phyloP scores from a whole-genome alignment of 148 eudicot species.

The Fagopyrum homotropicum region DNA sequence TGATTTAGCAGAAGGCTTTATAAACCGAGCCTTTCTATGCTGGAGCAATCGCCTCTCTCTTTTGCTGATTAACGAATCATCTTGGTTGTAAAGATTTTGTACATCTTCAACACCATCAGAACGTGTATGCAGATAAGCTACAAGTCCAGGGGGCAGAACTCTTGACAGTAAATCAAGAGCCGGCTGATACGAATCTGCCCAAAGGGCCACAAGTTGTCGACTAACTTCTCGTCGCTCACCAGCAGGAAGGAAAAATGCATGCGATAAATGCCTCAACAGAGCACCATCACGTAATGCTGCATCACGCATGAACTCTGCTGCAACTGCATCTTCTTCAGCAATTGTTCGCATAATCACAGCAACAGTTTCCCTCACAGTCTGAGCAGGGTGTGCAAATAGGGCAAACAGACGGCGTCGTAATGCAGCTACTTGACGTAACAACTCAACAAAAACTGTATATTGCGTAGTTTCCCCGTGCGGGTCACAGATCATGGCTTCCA shows the following conservation, averaged over 20 bases:
- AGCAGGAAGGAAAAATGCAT: slow-evolving; percentile 80
- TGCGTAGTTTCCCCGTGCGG: slow-evolving; percentile 98
- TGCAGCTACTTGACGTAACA: slow-evolving; percentile 91
- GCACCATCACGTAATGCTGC: slow-evolving; percentile 99
- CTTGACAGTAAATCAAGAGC: slow-evolving; percentile 86
- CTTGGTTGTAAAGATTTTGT: slow-evolving; percentile 42
- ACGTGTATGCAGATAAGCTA: slow-evolving; percentile 86
- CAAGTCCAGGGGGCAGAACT: slow-evolving; percentile 97
- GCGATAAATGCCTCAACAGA: slow-evolving; percentile 76
- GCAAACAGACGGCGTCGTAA: slow-evolving; percentile 87
- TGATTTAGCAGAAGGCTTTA: slow-evolving; percentile 41
- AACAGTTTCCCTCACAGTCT: slow-evolving; percentile 90
- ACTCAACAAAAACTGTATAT: slow-evolving; percentile 85
- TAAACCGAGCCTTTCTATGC: slow-evolving; percentile 61
- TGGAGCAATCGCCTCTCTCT: slow-evolving; percentile 82
- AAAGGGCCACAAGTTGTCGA: slow-evolving; percentile 94
- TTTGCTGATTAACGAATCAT: slow-evolving; percentile 56
- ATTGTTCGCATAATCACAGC: slow-evolving; percentile 98
- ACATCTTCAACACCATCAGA: slow-evolving; percentile 62
- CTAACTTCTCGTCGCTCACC: slow-evolving; percentile 96
- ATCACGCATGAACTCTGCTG: slow-evolving; percentile 98
- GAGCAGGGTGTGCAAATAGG: slow-evolving; percentile 95
- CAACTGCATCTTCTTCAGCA: slow-evolving; percentile 99
- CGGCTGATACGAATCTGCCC: slow-evolving; percentile 99
- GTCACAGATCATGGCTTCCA: slow-evolving; percentile 98